Evolutionary conservation across 1,139 yeast species (phyloP), one percentile per base, ranked within the genome.

Genomic region (Kurtzmaniella quercitrusa): DNA sequence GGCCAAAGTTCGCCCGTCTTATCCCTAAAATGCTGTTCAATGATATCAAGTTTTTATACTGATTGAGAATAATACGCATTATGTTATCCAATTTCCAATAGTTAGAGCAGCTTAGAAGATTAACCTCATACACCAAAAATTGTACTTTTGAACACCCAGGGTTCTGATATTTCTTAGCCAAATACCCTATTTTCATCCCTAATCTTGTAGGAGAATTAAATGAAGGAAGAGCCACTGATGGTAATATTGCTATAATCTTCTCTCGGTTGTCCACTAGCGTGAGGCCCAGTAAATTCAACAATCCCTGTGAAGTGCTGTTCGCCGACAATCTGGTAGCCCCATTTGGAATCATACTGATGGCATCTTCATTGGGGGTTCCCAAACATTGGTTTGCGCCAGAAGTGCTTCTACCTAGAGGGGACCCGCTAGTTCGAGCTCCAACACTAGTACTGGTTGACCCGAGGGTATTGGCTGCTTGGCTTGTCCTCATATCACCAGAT

Each of bases 171-270:
- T 56, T 58, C 49, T 78, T 82, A 18, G 85, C 55, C 38, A 88
- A 65, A 46, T 82, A 85, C 0, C 95, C 96, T 1, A 86, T 78
- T 51, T 80, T 80, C 60, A 84, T 77, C 1, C 90, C 85, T 42
- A 83, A 66, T 42, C 90, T 66, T n/a, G 82, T 80, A 7, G 86
- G 85, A 12, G 87, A 82, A 52, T 81, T 83, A 36, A 84, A 75
- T 5, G 86, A 65, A 0, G 90, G 87, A 31, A 82, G 73, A 0
- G 89, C 75, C 10, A 74, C 67, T 31, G 73, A 74, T 5, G 88
- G 79, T 2, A 88, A 66, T 1, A 85, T 58, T 0, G 90, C 95
- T 51, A 77, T 77, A 0, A 85, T 68, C 39, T 79, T 83, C 39
- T 80, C 71, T n/a, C 69, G 61, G 2, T 77, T 63, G 51, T 82